phyloP scores from a whole-genome alignment of 2,329 filamentous ascomycete species.

The Colletotrichum sp. region DNA sequence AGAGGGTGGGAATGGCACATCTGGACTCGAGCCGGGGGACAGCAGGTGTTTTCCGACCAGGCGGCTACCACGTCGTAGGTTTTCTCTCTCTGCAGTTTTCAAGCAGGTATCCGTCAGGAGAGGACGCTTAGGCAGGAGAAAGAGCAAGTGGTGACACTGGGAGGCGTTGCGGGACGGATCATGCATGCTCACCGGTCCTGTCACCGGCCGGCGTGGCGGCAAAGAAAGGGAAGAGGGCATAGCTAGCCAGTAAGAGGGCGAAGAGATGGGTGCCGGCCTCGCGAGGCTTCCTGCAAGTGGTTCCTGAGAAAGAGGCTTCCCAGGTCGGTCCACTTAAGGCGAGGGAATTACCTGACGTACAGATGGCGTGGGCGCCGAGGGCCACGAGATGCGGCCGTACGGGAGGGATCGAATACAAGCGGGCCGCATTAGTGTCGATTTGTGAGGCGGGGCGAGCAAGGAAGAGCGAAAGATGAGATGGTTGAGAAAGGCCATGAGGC shows the following conservation, averaged over 20 bases:
- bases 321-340: background rate
- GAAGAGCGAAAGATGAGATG: background rate
- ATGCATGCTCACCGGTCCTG: background rate
- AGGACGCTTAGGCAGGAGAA: background rate
- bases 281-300: background rate
- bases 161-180: background rate
- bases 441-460: background rate
- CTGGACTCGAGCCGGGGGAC: background rate
- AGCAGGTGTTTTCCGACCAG: background rate
- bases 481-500: background rate
- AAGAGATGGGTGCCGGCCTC: background rate
- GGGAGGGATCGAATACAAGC: background rate
- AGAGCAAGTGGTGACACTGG: background rate
- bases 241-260: background rate
- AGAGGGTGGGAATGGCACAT: background rate
- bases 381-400: constrained; percentile 15
- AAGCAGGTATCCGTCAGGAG: background rate
- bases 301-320: background rate
- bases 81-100: background rate
- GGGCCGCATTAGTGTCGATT: constrained; percentile 18
- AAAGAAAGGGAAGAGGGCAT: background rate
- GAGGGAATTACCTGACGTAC: constrained; percentile 7
- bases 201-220: background rate
- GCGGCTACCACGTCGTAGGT: background rate
- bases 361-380: background rate